Conservation (phyloP, 176 grass and related monocot species). For the Phoenix dactylifera region DNA sequence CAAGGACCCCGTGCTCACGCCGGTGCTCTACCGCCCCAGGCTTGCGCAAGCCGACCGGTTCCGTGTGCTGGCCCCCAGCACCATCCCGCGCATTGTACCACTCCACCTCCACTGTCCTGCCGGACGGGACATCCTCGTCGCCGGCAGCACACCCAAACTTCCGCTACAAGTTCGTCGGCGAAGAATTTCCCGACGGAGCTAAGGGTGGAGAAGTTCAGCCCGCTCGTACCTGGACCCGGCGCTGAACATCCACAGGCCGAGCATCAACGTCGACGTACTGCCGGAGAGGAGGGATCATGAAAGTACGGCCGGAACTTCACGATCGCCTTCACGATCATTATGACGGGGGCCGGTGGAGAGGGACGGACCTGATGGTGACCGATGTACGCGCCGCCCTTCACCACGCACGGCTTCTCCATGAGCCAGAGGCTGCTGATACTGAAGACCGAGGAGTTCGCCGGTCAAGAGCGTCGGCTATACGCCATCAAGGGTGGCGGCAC, state of each 20-base stretch:
- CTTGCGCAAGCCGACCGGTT: constrained; percentile 26
- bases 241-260: constrained; percentile 16
- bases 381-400: constrained; percentile 86
- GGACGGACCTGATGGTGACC: constrained; percentile 44
- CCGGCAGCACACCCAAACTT: constrained; percentile 77
- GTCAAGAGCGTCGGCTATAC: constrained; percentile 10
- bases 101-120: constrained; percentile 65
- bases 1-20: constrained; percentile 29
- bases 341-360: not conserved
- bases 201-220: constrained; percentile 59
- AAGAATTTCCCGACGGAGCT: constrained; percentile 76
- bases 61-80: constrained; percentile 30
- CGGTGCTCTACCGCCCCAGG: constrained; percentile 50
- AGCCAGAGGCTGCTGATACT: constrained; percentile 75
- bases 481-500: constrained; percentile 30
- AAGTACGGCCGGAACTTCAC: constrained; percentile 35
- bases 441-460: constrained; percentile 11
- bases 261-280: constrained; percentile 25
- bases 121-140: constrained; percentile 76
- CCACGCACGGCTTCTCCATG: constrained; percentile 77
- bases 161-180: constrained; percentile 55
- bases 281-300: constrained; percentile 23
- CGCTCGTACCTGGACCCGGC: constrained; percentile 52
- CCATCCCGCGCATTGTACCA: constrained; percentile 82
- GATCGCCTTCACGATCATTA: constrained; percentile 27